phyloP scores from a whole-genome alignment of 495 filamentous ascomycete genomes.

The Podospora pseudoanserina region DNA sequence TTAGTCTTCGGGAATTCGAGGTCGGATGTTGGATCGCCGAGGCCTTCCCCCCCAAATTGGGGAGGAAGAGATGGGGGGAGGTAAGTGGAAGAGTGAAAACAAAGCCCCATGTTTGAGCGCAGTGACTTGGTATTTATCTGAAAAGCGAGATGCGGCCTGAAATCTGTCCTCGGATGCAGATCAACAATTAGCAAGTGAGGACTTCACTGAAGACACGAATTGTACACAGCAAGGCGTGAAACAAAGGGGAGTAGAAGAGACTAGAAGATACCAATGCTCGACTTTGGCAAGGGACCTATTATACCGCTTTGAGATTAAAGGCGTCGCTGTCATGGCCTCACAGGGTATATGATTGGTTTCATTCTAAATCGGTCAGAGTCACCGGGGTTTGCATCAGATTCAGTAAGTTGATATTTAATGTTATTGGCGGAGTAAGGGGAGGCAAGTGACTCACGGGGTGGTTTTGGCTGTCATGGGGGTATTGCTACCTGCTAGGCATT shows the following conservation, averaged over 20 bases:
- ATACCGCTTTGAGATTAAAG: not conserved
- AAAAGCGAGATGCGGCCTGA: not conserved
- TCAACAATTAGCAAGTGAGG: not conserved
- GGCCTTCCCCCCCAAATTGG: not conserved
- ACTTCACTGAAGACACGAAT: not conserved
- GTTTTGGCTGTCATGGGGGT: not conserved
- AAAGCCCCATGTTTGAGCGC: not conserved
- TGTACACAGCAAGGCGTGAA: not conserved
- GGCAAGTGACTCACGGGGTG: not conserved
- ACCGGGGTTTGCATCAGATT: not conserved
- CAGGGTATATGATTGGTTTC: not conserved
- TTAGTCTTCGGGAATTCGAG: not conserved
- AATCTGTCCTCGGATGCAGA: not conserved
- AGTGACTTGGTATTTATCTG: not conserved
- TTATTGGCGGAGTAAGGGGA: not conserved
- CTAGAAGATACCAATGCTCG: not conserved
- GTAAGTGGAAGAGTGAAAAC: not conserved
- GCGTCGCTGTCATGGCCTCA: conserved; percentile 1
- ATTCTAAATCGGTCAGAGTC: not conserved
- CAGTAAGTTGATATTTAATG: not conserved
- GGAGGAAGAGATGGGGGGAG: not conserved
- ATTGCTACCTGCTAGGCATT: not conserved
- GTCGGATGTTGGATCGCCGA: not conserved
- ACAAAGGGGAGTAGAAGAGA: not conserved
- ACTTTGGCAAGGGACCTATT: not conserved